Percentiles rank a stretch among this genome's conserved stretches.
Evolutionary conservation across 176 grass and related monocot species (phyloP).

Genomic region (Typha latifolia): DNA sequence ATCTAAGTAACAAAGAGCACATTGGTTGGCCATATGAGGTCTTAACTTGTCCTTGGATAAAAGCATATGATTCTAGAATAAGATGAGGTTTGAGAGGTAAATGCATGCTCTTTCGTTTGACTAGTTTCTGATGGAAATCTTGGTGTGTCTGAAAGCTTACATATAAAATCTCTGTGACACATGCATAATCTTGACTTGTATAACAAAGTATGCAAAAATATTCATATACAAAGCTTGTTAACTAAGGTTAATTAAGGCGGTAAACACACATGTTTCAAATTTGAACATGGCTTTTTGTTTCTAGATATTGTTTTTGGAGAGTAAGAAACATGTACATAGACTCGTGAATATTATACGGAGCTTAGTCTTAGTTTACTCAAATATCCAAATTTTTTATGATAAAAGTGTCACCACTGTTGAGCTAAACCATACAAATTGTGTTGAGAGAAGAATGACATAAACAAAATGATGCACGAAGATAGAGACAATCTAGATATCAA

Average conservation of each 20-base stretch:
- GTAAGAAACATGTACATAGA: conserved; percentile 19
- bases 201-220: neutral
- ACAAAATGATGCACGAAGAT: conserved; percentile 20
- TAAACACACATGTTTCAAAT: neutral
- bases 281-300: conserved; percentile 4
- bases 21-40: neutral
- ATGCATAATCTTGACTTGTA: neutral
- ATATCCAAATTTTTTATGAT: conserved; percentile 36
- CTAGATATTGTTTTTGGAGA: conserved; percentile 19
- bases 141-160: neutral
- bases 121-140: neutral
- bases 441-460: conserved; percentile 19
- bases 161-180: neutral
- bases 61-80: neutral
- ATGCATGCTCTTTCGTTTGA: too few relatives aligned
- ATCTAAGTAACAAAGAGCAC: neutral
- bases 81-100: neutral
- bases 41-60: neutral
- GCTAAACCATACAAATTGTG: neutral
- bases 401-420: conserved; percentile 10
- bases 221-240: neutral
- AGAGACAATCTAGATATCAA: conserved; percentile 28
- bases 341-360: conserved; percentile 19
- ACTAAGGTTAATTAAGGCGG: neutral
- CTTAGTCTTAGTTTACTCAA: conserved; percentile 20